Base-by-base conservation (phyloP, 805 yeast genomes). In the Starmerella potacharoeniae region DNA sequence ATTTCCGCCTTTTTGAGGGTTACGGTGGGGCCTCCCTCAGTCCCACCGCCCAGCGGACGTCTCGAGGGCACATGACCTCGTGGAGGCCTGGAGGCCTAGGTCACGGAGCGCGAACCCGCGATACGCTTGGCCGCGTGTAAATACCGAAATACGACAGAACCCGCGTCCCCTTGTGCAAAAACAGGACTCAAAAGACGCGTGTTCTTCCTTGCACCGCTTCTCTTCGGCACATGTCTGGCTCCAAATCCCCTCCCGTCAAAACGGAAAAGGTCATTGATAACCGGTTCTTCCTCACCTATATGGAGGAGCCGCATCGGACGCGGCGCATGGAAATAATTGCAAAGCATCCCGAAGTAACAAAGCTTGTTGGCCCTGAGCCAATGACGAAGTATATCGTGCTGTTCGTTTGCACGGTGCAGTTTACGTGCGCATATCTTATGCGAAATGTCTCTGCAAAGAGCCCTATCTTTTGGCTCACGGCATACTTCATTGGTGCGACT, bases 361-460 rank as follows among this genome's bases (percentile, higher is more conserved):
- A 84, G 66, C 75, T 89, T 29, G 82, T 86, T 50, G 96, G 96
- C 5, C 86, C 80, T 57, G 97, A 89, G 68, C 95, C 96, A 1
- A 68, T 76, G 52, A 89, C 96, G 3, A 89, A 88, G 66, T 89
- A 83, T 73, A 78, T 85, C 14, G 82, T 85, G 16, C 56, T 75
- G 5, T 73, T 74, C 0, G 91, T 89, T 7, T 90, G 86, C 13
- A 56, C 72, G 0, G 60, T 84, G n/a, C 97, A 89, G 68, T 71
- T 87, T 22, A 52, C 76, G 1, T 68, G 76, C 6, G 95, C 95
- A 0, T 82, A 77, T 64, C 67, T 74, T 54, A 70, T 89, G 51
- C 73, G 84, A 55, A 67, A 83, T 63, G 75, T 82, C 1, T 66
- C 76, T 30, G 75, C 83, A 30, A 69, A 77, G 44, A 67, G 76